Evolutionary conservation across 164 flowering plant genomes (phyloP), one percentile per base, ranked within the genome.

Genomic region (Malania oleifera): DNA sequence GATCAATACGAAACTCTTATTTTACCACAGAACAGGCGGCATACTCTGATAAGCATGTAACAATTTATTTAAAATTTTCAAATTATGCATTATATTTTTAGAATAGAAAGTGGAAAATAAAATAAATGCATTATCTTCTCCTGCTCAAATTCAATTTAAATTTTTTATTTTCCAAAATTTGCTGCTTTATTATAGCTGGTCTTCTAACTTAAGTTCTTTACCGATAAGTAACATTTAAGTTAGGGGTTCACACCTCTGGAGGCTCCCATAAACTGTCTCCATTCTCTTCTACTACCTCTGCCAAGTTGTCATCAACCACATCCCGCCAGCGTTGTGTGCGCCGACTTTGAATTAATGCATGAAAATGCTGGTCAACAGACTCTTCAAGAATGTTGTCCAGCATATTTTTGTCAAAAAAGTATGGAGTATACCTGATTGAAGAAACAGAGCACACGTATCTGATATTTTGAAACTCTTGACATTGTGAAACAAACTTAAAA

Each of bases 371-470:
- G 73, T 93, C 97, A 50, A 83, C 83, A 23, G 98, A 89, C 55
- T 89, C 95, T 76, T 93, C 96, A 57, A 93, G 91, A 65, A 93
- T 86, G 71, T 75, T 82, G 73, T 93, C 98, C 20, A 93, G 80
- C 80, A 81, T 77, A 64, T 65, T 76, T 74, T 93, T 93, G 70
- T 93, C 96, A 70, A 93, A 89, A 69, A 93, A 93, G 65, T 84
- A 93, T 4, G 97, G 98, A 54, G 96, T 89, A 65, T 93, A 93
- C 97, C 98, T 93, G 75, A 52, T 35, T 37, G 18, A 69, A 62
- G 28, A 43, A 62, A 52, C 23, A 57, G 29, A 31, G 35, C 35
- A 31, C 35, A 31, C 4, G 35, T 31, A 31, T 31, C 35, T 4
- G 35, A 31, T 31, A 31, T 9, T 31, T 31, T 31, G 35, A 4